phyloP scores from a whole-genome alignment of 2,329 filamentous ascomycete genomes.

The Fusarium sp. region DNA sequence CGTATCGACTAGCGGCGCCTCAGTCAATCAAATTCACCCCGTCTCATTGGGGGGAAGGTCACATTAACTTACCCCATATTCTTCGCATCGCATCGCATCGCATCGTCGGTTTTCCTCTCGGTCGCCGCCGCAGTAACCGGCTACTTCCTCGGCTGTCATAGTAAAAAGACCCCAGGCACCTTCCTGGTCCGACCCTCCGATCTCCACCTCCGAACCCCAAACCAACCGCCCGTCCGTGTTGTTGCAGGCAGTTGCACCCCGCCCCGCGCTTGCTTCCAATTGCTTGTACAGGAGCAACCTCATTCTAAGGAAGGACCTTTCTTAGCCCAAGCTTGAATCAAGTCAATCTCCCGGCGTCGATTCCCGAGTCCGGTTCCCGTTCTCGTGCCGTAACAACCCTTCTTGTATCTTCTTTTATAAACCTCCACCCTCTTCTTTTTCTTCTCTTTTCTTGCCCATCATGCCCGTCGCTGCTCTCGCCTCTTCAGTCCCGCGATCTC shows the following conservation, averaged over 20 bases:
- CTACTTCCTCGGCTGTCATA: conserved; percentile 44
- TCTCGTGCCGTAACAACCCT: conserved; percentile 21
- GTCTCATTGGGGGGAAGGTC: conserved; percentile 42
- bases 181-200: conserved; percentile 26
- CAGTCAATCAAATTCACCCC: conserved; percentile 44
- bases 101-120: conserved; percentile 45
- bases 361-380: conserved; percentile 39
- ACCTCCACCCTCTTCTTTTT: conserved; percentile 35
- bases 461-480: conserved; percentile 45
- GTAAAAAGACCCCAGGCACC: conserved; percentile 27
- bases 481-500: conserved; percentile 47
- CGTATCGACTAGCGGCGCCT: conserved; percentile 37
- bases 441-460: conserved; percentile 41
- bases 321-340: conserved; percentile 5
- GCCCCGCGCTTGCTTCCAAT: conserved; percentile 25
- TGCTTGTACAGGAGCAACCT: conserved; percentile 8
- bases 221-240: conserved; percentile 28
- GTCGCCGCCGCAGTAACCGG: conserved; percentile 43
- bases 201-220: conserved; percentile 33
- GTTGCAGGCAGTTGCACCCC: conserved; percentile 13
- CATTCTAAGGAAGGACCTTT: conserved; percentile 2
- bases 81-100: conserved; percentile 36
- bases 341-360: conserved; percentile 38
- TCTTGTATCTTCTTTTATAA: conserved; percentile 45
- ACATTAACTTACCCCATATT: conserved; percentile 36